phyloP scores from a whole-genome alignment of 768 basidiomycete genomes.

The Phaeotremella skinneri region DNA sequence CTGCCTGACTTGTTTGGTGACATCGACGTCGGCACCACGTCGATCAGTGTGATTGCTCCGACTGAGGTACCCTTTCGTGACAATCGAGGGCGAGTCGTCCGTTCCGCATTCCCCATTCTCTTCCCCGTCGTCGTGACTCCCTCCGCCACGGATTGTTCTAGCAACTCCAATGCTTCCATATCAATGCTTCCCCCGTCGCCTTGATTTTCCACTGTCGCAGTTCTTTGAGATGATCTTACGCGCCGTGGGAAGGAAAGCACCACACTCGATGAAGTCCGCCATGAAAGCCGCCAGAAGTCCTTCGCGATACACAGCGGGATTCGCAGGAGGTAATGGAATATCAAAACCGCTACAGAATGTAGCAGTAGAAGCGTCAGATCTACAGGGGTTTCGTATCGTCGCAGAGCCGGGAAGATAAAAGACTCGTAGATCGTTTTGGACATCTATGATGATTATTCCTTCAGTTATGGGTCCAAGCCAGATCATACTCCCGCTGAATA shows the following conservation, averaged over 20 bases:
- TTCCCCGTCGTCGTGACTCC: background rate
- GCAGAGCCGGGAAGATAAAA: constrained; percentile 20
- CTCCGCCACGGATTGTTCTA: background rate
- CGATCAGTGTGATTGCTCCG: constrained; percentile 13
- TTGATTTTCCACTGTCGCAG: no score
- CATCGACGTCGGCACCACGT: background rate
- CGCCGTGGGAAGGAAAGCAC: no score
- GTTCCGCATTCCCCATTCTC: background rate
- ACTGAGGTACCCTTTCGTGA: constrained; percentile 6
- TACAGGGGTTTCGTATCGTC: constrained; percentile 36
- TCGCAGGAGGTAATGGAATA: constrained; percentile 23
- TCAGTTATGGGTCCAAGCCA: constrained; percentile 1
- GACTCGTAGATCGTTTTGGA: constrained; percentile 24
- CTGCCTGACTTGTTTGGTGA: background rate
- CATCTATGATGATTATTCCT: constrained; percentile 11
- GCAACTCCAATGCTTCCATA: background rate
- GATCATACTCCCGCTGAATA: background rate
- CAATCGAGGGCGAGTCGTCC: background rate
- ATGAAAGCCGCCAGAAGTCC: background rate
- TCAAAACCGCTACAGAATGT: constrained; percentile 18
- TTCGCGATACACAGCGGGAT: background rate
- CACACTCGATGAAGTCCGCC: no score
- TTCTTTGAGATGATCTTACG: no score
- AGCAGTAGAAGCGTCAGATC: constrained; percentile 37
- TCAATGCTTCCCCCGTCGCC: no score